Evolutionary conservation across 345 rosid species (phyloP), one percentile per base, ranked within the genome.

Genomic region (Aquilaria sinensis): DNA sequence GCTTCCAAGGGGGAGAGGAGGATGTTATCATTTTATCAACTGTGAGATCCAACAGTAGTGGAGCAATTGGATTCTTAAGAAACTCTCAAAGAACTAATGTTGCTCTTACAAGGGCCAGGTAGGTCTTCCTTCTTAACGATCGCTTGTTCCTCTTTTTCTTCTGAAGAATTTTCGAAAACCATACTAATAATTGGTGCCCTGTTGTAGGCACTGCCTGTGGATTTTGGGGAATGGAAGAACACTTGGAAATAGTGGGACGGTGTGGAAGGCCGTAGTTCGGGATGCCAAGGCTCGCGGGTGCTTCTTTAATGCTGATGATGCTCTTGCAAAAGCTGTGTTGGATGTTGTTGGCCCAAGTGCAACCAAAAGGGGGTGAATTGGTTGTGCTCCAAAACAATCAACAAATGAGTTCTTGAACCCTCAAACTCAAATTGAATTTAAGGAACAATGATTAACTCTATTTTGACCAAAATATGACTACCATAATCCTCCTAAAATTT

Each of bases 181-280:
- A 23, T 23, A 23, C 23, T 23, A 23, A 23, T 23, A 23, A 23
- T 23, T 23, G 23, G 8, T 4, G 8, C 43, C 8, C 43, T 37
- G 12, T 46, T 59, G 2, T 47, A 81, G 89, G 72, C 75, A 79
- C 34, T 64, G 86, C 56, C 79, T 81, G n/a, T 81, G 86, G 89
- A 79, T 84, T 69, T 58, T 81, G 60, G 89, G 86, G 51, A 67
- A 70, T 64, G 78, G 61, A 66, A 68, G 53, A 65, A 81, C 84
- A 1, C 70, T 84, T 53, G 16, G 31, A 12, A 67, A 51, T 11
- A 67, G 74, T 57, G 64, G 56, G 10, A 72, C 86, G 6, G 65
- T 70, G 6, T 81, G 89, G 89, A 30, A 66, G 54, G 10, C 45
- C 2, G 49, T 81, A 55, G 54, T 79, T 10, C 32, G 2, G 56